phyloP scores from a whole-genome alignment of 78 protist species.

The Creolimax fragrantissima region DNA sequence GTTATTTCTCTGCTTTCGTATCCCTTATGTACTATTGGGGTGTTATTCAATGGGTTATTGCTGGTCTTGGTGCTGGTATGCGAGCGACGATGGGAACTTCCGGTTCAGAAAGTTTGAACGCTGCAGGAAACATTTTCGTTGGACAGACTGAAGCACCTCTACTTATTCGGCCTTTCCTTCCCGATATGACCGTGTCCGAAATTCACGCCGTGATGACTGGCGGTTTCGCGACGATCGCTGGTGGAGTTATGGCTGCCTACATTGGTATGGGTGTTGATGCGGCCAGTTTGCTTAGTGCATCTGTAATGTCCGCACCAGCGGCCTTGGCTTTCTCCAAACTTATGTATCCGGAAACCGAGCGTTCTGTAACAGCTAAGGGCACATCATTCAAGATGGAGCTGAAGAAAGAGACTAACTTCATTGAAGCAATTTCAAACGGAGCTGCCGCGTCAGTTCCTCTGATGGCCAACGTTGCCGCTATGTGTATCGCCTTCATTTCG shows the following conservation, averaged over 20 bases:
- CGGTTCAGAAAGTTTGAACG: constrained; percentile 3
- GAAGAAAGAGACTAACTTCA: not conserved
- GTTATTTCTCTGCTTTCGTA: constrained; percentile 8
- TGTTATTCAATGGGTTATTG: not conserved
- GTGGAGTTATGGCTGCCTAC: constrained; percentile 38
- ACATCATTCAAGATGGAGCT: not conserved
- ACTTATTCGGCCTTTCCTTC: constrained; percentile 28
- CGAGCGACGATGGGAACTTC: constrained; percentile 10
- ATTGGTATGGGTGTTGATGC: constrained; percentile 36
- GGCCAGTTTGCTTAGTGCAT: constrained; percentile 14
- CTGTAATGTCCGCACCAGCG: constrained; percentile 38
- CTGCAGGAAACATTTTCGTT: constrained; percentile 39
- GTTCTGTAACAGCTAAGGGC: not conserved
- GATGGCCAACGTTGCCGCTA: constrained; percentile 21
- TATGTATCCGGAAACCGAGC: constrained; percentile 23
- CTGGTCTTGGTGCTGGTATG: not conserved
- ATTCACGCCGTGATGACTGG: constrained; percentile 32
- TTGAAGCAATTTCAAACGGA: constrained; percentile 30
- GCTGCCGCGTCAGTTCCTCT: constrained; percentile 16
- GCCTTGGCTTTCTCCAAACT: constrained; percentile 43
- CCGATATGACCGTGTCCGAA: constrained; percentile 21
- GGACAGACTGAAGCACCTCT: constrained; percentile 41
- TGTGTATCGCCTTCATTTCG: constrained; percentile 5
- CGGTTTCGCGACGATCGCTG: constrained; percentile 46
- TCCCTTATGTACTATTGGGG: constrained; percentile 19